phyloP scores from a whole-genome alignment of 129 eudicot species.

The Smallanthus sonchifolius region DNA sequence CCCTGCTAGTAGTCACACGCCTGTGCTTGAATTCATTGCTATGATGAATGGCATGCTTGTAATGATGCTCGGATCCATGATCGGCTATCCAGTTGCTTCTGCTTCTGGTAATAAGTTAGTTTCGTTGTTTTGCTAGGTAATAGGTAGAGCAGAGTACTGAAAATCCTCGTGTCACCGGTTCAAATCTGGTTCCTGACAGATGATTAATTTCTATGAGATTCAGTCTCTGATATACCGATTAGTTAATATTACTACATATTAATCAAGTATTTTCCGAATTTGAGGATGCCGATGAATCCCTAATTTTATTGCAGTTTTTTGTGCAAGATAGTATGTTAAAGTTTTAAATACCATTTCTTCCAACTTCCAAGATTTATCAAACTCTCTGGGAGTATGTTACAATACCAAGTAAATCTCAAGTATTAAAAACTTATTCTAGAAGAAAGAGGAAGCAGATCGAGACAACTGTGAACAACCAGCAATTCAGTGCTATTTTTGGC shows the following conservation, averaged over 20 bases:
- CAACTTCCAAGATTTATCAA: background rate
- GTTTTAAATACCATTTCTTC: background rate
- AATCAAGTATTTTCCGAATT: no score
- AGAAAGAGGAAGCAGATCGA: background rate
- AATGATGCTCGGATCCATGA: constrained; percentile 70
- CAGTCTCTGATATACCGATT: background rate
- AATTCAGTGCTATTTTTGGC: background rate
- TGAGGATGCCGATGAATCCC: no score
- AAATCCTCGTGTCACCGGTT: constrained; percentile 8
- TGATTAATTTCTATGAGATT: background rate
- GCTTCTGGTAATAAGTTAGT: constrained; percentile 71
- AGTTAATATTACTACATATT: background rate
- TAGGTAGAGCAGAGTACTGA: constrained; percentile 1
- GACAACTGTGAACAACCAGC: background rate
- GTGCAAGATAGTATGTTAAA: background rate
- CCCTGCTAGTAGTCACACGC: constrained; percentile 43
- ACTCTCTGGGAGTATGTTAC: background rate
- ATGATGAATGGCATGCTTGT: constrained; percentile 61
- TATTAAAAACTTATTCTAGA: background rate
- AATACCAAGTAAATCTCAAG: background rate
- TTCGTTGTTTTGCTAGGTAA: background rate
- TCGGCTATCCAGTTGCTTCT: constrained; percentile 84
- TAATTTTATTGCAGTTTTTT: background rate
- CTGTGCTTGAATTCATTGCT: constrained; percentile 44
- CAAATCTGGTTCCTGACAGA: background rate